Base-by-base conservation (phyloP, 1,139 yeast genomes). In the Eremothecium gossypii region DNA sequence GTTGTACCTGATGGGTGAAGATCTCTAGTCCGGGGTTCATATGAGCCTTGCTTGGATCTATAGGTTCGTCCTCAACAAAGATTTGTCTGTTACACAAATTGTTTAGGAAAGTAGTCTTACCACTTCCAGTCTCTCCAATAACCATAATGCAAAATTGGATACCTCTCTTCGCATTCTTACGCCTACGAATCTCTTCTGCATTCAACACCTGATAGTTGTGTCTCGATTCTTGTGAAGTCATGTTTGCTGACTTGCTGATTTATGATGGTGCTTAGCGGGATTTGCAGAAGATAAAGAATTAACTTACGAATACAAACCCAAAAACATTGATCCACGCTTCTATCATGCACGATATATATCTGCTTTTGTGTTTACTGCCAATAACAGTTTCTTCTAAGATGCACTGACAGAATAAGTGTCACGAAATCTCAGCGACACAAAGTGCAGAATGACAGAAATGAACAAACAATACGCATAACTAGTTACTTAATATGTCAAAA, bases 21-120 rank as follows among this genome's bases (percentile, higher is more conserved):
- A 55, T 44, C 7, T 52, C 53, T 26, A 60, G 44, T 4, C 59
- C 60, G 1, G 63, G 61, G 33, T 52, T 53, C 32, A 50, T 23
- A 41, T 55, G 58, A 1, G 61, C 49, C 10, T 50, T 43, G 27
- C 47, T 49, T 2, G 59, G 54, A 27, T 51, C 52, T 23, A 40
- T 13, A 12, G 44, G 40, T 11, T 43, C 40, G 20, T 37, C 27
- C 8, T 33, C 29, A 23, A 20, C 86, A 63, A 48, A 45, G 14
- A 49, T 41, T 32, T 43, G 41, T 30, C 45, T 30, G 38, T 61
- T 78, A 55, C 83, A 77, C 35, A 79, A 64, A 14, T 81, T 74
- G 57, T 77, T 77, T 51, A 79, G 68, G 51, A 79, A 76, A 1
- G 83, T 77, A 12, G 79, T 70, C 52, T 82, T 72, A 2, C 85